These are phyloP conservation scores for Paecilomyces dactylethromorphus DNA, from an alignment of 2,329 filamentous ascomycete species.

Conservation along the genomic window DNA sequence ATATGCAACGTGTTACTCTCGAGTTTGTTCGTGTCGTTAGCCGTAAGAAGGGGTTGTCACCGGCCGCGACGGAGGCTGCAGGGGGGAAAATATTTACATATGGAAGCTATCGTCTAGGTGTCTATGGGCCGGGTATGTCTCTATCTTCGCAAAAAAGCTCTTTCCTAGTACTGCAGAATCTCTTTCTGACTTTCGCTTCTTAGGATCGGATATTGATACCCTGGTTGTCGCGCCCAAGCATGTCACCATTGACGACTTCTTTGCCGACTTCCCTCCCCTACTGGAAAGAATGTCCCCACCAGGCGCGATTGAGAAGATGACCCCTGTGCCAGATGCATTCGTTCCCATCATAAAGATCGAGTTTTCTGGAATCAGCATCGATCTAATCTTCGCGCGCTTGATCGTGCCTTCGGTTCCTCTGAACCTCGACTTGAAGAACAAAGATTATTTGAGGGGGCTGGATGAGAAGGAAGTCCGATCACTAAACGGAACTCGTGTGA, in stretches of 20 bases:
- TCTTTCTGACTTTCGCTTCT: constrained; percentile 2
- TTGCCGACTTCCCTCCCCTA: constrained; percentile 75
- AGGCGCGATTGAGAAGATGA: constrained; percentile 77
- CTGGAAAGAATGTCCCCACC: constrained; percentile 68
- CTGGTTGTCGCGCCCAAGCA: constrained; percentile 88
- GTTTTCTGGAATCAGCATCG: constrained; percentile 84
- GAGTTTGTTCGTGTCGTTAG: constrained; percentile 84
- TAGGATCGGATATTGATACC: constrained; percentile 94
- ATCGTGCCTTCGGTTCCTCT: constrained; percentile 65
- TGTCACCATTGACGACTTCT: constrained; percentile 84
- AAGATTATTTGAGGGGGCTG: constrained; percentile 74
- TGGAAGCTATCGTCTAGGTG: constrained; percentile 89
- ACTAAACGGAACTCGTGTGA: constrained; percentile 89
- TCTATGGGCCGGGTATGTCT: constrained; percentile 68
- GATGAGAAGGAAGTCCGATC: constrained; percentile 83
- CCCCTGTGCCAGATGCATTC: constrained; percentile 80
- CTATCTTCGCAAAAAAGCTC: background rate
- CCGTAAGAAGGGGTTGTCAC: constrained; percentile 63
- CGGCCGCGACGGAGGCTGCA: constrained; percentile 71
- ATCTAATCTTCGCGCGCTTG: constrained; percentile 81
- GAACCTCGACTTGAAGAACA: constrained; percentile 72
- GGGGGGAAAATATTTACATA: constrained; percentile 94
- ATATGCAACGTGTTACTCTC: constrained; percentile 71
- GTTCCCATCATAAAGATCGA: constrained; percentile 98
- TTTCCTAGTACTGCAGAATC: background rate